phyloP scores from a whole-genome alignment of 768 basidiomycete species.

The Pleurotus djamor region DNA sequence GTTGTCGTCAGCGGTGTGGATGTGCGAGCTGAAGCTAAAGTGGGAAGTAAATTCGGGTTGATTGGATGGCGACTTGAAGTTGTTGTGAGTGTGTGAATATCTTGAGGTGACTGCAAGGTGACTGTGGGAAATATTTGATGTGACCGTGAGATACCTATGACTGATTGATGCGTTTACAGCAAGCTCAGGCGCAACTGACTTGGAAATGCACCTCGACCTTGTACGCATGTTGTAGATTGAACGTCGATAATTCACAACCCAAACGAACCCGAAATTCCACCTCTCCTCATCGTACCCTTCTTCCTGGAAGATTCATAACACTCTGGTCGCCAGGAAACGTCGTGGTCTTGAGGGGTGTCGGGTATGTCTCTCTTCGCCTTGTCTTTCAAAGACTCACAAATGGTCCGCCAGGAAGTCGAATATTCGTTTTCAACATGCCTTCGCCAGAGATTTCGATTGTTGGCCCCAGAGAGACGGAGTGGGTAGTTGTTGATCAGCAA shows the following conservation, averaged over 20 bases:
- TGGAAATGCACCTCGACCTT: conserved; percentile 8
- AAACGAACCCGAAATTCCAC: background rate
- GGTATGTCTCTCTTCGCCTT: background rate
- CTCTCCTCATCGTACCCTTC: background rate
- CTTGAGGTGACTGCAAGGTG: too few species aligned
- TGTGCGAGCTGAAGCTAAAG: background rate
- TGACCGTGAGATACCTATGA: background rate
- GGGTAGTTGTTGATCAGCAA: conserved; percentile 34
- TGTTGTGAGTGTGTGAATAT: background rate
- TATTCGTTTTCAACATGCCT: background rate
- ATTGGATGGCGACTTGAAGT: background rate
- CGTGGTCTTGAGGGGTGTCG: conserved; percentile 4
- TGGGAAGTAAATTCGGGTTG: background rate
- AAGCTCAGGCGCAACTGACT: background rate
- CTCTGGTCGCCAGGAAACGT: conserved; percentile 1
- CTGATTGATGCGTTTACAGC: background rate
- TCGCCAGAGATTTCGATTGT: background rate
- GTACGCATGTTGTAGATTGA: conserved; percentile 8
- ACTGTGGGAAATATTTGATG: background rate
- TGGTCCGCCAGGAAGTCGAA: too few species aligned
- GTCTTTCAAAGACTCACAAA: too few species aligned
- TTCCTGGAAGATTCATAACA: background rate
- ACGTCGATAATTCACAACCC: background rate
- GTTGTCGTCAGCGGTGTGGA: background rate
- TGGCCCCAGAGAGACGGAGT: conserved; percentile 29